Evolutionary conservation across 257 asterid genomes (phyloP).

Genomic region (Przewalskia tangutica): DNA sequence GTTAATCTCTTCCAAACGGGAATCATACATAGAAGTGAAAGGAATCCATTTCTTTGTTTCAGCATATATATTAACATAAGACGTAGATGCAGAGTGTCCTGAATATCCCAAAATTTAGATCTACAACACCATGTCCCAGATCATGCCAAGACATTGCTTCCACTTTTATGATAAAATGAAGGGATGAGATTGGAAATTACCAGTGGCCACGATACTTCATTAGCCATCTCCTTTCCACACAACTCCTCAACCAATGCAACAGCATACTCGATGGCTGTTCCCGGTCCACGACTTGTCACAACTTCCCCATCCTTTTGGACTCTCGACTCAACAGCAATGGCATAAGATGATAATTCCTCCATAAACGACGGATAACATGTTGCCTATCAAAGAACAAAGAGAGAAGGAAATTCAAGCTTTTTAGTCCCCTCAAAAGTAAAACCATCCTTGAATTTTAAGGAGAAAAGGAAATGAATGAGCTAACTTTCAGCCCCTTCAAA

Average conservation of each 20-base stretch:
- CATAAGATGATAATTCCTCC: slow-evolving; percentile 63
- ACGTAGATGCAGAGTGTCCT: neutral
- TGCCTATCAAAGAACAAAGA: slow-evolving; percentile 39
- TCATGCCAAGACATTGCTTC: slow-evolving; percentile 1
- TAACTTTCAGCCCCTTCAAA: slow-evolving; percentile 71
- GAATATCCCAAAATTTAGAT: neutral
- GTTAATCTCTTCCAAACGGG: neutral
- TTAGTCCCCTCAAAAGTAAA: neutral
- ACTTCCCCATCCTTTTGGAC: slow-evolving; percentile 79
- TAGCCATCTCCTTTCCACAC: slow-evolving; percentile 74
- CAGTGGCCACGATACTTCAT: slow-evolving; percentile 76
- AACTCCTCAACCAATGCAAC: slow-evolving; percentile 71
- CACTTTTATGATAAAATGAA: neutral
- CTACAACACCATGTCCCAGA: neutral
- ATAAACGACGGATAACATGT: slow-evolving; percentile 87
- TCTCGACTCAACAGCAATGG: slow-evolving; percentile 67
- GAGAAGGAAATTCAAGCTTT: neutral
- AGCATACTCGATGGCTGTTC: slow-evolving; percentile 79
- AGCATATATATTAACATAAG: too few species aligned
- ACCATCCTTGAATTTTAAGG: neutral
- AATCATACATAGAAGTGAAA: neutral
- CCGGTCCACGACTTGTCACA: slow-evolving; percentile 95
- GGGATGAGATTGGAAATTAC: slow-evolving; percentile 22
- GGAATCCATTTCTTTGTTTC: neutral
- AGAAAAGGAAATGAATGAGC: neutral